Conservation (phyloP, 202 grass and related monocot genomes). For the Brachypodium distachyon region DNA sequence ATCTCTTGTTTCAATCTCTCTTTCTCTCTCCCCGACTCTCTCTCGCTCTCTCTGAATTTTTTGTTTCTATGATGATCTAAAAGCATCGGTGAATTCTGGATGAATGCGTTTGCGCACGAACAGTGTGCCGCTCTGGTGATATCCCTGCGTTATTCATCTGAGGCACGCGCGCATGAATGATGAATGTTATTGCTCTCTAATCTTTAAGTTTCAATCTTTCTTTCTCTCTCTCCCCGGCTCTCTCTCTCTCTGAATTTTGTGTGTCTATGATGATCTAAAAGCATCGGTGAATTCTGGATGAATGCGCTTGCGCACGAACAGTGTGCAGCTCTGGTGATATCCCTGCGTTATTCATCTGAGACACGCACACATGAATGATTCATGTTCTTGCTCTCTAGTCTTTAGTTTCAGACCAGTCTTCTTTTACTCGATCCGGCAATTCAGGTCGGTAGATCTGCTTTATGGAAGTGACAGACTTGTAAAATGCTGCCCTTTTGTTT, state of each 20-base stretch:
- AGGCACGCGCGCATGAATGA: background rate
- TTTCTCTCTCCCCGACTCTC: background rate
- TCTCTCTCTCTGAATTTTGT: background rate
- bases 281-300: constrained; percentile 22
- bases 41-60: background rate
- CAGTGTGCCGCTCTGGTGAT: background rate
- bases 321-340: background rate
- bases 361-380: background rate
- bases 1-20: background rate
- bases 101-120: background rate
- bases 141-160: background rate
- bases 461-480: no score
- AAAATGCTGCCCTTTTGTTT: background rate
- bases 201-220: background rate
- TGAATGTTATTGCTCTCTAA: no score
- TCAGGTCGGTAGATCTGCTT: background rate
- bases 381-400: background rate
- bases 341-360: background rate
- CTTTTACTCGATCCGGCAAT: no score
- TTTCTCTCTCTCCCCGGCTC: background rate
- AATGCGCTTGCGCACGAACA: background rate
- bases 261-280: constrained; percentile 1
- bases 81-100: constrained; percentile 23
- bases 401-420: background rate
- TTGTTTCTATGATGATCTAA: background rate